phyloP scores from a whole-genome alignment of 208 protist species.

The Herpetomonas samuelpessoai region DNA sequence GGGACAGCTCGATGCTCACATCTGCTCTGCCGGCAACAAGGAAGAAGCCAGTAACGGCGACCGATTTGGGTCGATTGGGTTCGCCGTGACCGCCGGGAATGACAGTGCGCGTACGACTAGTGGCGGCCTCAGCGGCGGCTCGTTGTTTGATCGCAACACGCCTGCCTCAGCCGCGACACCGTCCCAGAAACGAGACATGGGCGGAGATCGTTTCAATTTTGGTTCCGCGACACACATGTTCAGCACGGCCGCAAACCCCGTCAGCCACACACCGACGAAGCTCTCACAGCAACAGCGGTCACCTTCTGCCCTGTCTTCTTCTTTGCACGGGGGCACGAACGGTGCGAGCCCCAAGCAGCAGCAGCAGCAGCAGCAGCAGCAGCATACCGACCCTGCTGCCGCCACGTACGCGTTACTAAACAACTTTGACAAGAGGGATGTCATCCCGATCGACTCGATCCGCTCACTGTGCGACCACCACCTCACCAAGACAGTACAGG shows the following conservation, averaged over 20 bases:
- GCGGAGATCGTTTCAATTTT: conserved; percentile 3
- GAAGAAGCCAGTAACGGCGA: background rate
- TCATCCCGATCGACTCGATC: conserved; percentile 95
- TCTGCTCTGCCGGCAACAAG: background rate
- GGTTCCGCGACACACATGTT: background rate
- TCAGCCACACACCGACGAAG: conserved; percentile 4
- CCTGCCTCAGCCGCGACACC: conserved; percentile 18
- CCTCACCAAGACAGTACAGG: conserved; percentile 51
- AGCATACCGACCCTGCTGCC: background rate
- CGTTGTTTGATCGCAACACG: conserved; percentile 5
- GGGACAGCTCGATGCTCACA: too few species aligned
- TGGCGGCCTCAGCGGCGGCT: conserved; percentile 5
- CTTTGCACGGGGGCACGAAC: too few species aligned
- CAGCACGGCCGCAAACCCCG: background rate
- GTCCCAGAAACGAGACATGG: too few species aligned
- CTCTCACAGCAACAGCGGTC: background rate
- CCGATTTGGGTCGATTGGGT: background rate
- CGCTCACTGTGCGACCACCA: conserved; percentile 92
- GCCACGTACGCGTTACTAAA: background rate
- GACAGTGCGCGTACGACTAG: too few species aligned
- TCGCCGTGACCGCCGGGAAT: background rate
- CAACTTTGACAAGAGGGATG: conserved; percentile 25
- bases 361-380: conserved; percentile 16
- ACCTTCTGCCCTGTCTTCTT: too few species aligned
- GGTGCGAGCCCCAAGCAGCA: background rate